A percentile compares a stretch with the other conserved stretches of the same genome.
Conservation (phyloP, 2,329 filamentous ascomycete genomes). For the Dactylella cylindrospora region DNA sequence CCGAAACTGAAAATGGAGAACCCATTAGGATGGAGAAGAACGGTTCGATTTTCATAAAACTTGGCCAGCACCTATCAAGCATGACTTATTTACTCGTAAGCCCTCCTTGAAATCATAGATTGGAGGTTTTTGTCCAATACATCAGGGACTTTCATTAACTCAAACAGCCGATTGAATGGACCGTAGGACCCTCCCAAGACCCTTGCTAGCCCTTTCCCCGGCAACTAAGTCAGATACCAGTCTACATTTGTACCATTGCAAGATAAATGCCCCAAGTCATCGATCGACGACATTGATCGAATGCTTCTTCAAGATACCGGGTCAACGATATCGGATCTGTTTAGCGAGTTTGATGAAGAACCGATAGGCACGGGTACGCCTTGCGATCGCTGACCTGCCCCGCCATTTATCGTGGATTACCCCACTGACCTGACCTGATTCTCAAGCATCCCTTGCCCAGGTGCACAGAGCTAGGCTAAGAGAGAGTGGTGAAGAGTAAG, state of each 20-base stretch:
- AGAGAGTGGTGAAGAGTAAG: constrained; percentile 69
- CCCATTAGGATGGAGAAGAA: constrained; percentile 72
- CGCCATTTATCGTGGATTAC: constrained; percentile 13
- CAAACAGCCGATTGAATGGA: constrained; percentile 47
- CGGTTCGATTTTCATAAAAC: constrained; percentile 96
- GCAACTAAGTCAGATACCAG: constrained; percentile 22
- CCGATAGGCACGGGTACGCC: constrained; percentile 72
- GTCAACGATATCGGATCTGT: constrained; percentile 74
- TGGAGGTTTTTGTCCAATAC: no score
- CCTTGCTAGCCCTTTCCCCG: not conserved
- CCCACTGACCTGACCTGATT: constrained; percentile 33
- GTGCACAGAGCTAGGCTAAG: constrained; percentile 85
- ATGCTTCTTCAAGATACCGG: constrained; percentile 88
- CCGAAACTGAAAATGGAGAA: not conserved
- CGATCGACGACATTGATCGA: constrained; percentile 28
- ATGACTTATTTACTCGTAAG: constrained; percentile 48
- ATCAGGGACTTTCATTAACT: not conserved
- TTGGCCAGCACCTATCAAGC: constrained; percentile 79
- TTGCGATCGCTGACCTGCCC: not conserved
- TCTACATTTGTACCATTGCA: constrained; percentile 89
- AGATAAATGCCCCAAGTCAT: constrained; percentile 75
- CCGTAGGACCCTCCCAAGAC: constrained; percentile 25
- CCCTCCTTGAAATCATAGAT: not conserved
- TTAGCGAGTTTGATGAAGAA: constrained; percentile 75
- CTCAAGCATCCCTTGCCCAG: constrained; percentile 80